Base-by-base conservation (phyloP, 202 grass and related monocot species). In the Zizania palustris region DNA sequence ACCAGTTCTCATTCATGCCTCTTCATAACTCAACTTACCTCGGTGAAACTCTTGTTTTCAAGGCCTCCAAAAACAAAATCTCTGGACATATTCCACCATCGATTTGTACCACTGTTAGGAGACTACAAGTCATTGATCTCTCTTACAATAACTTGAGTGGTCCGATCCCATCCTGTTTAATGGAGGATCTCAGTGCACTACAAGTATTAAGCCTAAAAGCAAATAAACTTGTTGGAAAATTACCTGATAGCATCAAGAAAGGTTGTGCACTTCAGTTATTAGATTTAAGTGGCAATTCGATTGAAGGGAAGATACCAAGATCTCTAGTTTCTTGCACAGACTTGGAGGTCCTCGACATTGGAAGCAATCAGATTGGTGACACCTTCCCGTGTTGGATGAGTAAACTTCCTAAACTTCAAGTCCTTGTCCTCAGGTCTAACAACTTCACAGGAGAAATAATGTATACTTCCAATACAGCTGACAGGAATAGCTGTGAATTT, bases 321-420 rank as follows among this genome's bases (percentile, higher is more conserved):
- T 80, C 68, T 60, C 71, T 79, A 11, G 16, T 64, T 45, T 48
- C 45, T 79, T 79, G 59, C 45, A 15, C 0, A 12, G 63, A 49
- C 58, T 60, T 64, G 28, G 80, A 90, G 57, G 59, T 90, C 41
- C 33, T 86, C 16, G 79, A 83, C 43, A 33, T 90, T 60, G 83
- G 83, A 36, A 85, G 75, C 63, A 86, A 86, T 75, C 1, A 45
- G 44, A 60, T 90, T 15, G 3, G 44, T 62, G 83, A 51, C 22
- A 44, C 39, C 0, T 90, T 90, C 50, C 88, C 88, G 3, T 80
- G 61, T 45, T 89, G 76, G 72, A 33, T 84, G 22, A 59, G 74
- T 11, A 57, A 72, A 40, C 20, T 84, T 57, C 53, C 73, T 5
- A 12, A 53, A 1, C 57, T 72, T 5, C 66, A 53, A 14, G 58